A percentile compares a stretch with the other conserved stretches of the same genome.
Evolutionary conservation across 164 flowering plant genomes (phyloP).

Genomic region (Macadamia integrifolia): DNA sequence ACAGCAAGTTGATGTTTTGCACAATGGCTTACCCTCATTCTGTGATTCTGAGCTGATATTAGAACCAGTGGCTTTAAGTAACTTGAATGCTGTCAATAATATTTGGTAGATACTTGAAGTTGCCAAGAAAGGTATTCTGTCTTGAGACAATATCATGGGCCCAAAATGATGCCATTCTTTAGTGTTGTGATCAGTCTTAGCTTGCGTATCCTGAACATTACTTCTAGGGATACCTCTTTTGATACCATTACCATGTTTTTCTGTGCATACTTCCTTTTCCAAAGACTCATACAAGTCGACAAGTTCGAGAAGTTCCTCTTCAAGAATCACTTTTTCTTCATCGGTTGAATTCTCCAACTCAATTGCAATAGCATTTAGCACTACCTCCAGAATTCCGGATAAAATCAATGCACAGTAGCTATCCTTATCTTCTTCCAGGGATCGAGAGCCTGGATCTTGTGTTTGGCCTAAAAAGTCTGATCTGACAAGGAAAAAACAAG

Average conservation of each 20-base stretch:
- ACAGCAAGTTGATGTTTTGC: constrained; percentile 19
- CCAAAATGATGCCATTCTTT: constrained; percentile 23
- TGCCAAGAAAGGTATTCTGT: constrained; percentile 44
- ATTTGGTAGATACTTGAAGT: constrained; percentile 56
- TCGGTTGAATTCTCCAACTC: constrained; percentile 58
- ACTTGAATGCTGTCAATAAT: constrained; percentile 32
- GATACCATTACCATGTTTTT: constrained; percentile 24
- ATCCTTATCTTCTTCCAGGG: constrained; percentile 41
- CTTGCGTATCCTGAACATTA: constrained; percentile 25
- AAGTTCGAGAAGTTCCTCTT: constrained; percentile 55
- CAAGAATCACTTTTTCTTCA: constrained; percentile 38
- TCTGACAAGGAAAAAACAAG: constrained; percentile 20
- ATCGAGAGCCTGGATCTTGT: constrained; percentile 31
- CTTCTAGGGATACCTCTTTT: constrained; percentile 28
- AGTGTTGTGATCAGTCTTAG: constrained; percentile 12
- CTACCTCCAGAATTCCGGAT: constrained; percentile 60
- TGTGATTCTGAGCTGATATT: constrained; percentile 30
- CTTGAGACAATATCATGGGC: constrained; percentile 27
- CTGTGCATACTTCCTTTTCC: constrained; percentile 26
- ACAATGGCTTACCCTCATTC: constrained; percentile 34
- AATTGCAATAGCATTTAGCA: constrained; percentile 46
- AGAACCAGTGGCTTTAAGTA: constrained; percentile 15
- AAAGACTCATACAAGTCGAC: constrained; percentile 43
- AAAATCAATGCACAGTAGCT: constrained; percentile 44
- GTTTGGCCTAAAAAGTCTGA: constrained; percentile 45